Evolutionary conservation across 257 asterid species (phyloP).

Genomic region (Cordia subcordata): DNA sequence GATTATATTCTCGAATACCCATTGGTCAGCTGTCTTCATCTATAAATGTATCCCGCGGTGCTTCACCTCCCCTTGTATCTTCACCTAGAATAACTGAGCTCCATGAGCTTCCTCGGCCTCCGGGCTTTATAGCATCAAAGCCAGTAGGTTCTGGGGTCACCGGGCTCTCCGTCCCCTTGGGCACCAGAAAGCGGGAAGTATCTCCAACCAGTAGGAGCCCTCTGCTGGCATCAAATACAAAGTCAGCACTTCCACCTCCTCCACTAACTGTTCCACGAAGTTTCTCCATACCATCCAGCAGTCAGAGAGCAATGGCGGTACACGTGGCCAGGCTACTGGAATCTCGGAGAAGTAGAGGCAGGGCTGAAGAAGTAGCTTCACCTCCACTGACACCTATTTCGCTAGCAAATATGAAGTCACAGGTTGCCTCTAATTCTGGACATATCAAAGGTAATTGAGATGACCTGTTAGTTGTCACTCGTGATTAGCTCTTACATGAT

Average conservation of each 20-base stretch:
- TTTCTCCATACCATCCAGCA: conserved; percentile 69
- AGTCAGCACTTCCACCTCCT: conserved; percentile 78
- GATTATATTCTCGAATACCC: conserved; percentile 40
- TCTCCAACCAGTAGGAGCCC: conserved; percentile 61
- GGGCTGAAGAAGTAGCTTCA: conserved; percentile 45
- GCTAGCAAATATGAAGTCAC: conserved; percentile 45
- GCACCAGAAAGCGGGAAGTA: conserved; percentile 47
- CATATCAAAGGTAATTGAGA: conserved; percentile 62
- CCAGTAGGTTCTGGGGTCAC: conserved; percentile 35
- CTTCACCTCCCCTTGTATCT: conserved; percentile 55
- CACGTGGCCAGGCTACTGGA: conserved; percentile 54
- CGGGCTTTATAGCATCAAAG: conserved; percentile 54
- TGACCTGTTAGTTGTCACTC: background rate
- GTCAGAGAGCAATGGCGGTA: conserved; percentile 44
- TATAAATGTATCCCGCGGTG: conserved; percentile 38
- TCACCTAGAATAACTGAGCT: conserved; percentile 85
- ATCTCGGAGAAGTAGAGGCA: conserved; percentile 44
- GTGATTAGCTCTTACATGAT: background rate
- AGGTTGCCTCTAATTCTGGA: conserved; percentile 32
- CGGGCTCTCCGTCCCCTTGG: conserved; percentile 84
- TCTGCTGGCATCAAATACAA: conserved; percentile 38
- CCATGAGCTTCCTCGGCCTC: conserved; percentile 97
- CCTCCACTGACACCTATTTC: conserved; percentile 85
- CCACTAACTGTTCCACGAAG: conserved; percentile 66
- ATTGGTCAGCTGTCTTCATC: conserved; percentile 39